Evolutionary conservation across 805 yeast genomes (phyloP).

Genomic region (Naumovozyma castellii): DNA sequence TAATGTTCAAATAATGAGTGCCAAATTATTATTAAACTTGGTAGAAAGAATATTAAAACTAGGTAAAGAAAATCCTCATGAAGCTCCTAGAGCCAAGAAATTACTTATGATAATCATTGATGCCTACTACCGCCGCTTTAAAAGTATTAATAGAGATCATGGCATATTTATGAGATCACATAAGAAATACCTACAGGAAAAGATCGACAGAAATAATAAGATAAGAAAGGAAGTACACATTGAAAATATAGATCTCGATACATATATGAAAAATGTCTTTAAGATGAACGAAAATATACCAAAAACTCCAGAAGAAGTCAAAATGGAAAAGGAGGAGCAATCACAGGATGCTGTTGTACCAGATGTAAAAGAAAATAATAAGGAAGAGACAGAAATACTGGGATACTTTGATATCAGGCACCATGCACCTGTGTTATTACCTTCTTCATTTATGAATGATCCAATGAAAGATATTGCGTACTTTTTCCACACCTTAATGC

Average conservation of each 20-base stretch:
- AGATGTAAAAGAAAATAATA: conserved; percentile 4
- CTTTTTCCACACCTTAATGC: conserved; percentile 78
- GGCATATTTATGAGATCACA: conserved; percentile 56
- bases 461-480: conserved; percentile 83
- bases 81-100: conserved; percentile 55
- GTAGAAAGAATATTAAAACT: conserved; percentile 81
- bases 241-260: conserved; percentile 33
- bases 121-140: conserved; percentile 77
- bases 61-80: conserved; percentile 51
- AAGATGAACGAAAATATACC: conserved; percentile 10
- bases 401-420: conserved; percentile 40
- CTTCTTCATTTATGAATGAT: conserved; percentile 42
- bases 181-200: conserved; percentile 39
- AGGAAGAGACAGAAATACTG: conserved; percentile 14
- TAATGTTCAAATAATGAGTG: conserved; percentile 94
- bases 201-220: conserved; percentile 36
- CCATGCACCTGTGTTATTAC: conserved; percentile 50
- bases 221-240: conserved; percentile 29
- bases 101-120: conserved; percentile 78
- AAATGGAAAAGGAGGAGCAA: conserved; percentile 23
- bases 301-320: conserved; percentile 4
- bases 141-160: conserved; percentile 62
- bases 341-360: conserved; percentile 18
- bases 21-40: conserved; percentile 75
- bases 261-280: conserved; percentile 27